Base-by-base conservation (phyloP, 129 eudicot species). In the Solidago caesia region DNA sequence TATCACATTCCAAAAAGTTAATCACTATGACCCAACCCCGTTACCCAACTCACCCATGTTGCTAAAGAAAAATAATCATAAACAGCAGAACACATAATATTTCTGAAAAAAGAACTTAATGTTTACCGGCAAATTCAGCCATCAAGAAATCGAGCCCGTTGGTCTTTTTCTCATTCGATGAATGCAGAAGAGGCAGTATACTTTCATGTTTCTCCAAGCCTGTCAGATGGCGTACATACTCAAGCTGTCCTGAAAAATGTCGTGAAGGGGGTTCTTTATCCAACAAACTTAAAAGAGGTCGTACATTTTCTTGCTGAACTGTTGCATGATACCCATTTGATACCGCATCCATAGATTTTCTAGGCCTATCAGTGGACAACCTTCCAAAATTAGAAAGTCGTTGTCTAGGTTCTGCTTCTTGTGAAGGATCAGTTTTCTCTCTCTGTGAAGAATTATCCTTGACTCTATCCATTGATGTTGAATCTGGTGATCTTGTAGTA, bases 231-330 rank as follows among this genome's bases (percentile, higher is more conserved):
- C 87, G 85, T 44, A 88, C 92, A 85, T 88, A 88, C 80, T 93
- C 98, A 60, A 93, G 92, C 87, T 93, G 96, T 60, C 96, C 97
- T 5, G 97, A 90, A 74, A 85, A 83, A 85, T 85, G 97, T 70
- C 93, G 85, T 5, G 98, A 94, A 71, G 94, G 98, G 56, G 98
- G 98, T 83, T 94, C 98, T 82, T 90, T 94, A 0, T 94, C 98
- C 89, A 94, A 84, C 73, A 94, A 80, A 85, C 98, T 94, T 55
- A 94, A 83, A 76, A 94, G 98, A 39, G 98, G 98, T 6, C 98
- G 82, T 12, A 91, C 92, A 55, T 93, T 87, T 79, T 93, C 98
- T 77, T 88, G 98, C 72, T 87, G 95, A 70, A 44, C 71, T 59
- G 84, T 71, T 70, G 80, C 70, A 67, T 88, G 82, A 77, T 82